Base-by-base conservation (phyloP, 2,329 filamentous ascomycete genomes). In the Cryphonectria carpinicola region DNA sequence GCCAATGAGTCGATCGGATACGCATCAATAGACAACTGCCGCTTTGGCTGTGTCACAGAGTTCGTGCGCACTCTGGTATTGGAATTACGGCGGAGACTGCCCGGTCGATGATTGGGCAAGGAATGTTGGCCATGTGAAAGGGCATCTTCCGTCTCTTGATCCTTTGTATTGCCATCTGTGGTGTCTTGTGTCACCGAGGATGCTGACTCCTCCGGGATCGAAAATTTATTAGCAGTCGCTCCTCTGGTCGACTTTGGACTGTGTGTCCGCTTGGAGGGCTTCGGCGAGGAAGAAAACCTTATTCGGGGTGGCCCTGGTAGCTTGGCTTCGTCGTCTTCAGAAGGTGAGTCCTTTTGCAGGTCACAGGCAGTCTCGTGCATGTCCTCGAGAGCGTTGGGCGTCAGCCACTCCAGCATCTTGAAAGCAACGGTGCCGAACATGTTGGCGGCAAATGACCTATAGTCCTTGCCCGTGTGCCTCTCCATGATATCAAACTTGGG, bases 361-460 rank as follows among this genome's bases (percentile, higher is more conserved):
- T 73, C 75, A 35, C 78, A 77, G 17, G 82, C 78, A 66, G 81
- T 83, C 22, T 81, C 76, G 0, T 82, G 81, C 79, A 89, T 84
- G 13, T 82, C 81, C 28, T 84, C 83, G 4, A 89, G 77, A n/a
- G 84, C 85, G 68, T 84, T 83, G 0, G 89, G 89, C 1, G 89
- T 89, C n/a, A 92, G 80, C 89, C 89, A 92, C 77, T 92, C 90
- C 4, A 92, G 76, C 88, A 92, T 92, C 75, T 89, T 91, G 78
- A 92, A 89, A 14, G 90, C 86, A 14, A 87, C 87, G 0, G 89
- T 90, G 8, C 86, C 88, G 75, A 92, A 91, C 10, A 91, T 81
- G 73, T 90, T 90, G 8, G 87, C 87, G 10, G 88, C 85, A 75
- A 90, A 89, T 0, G 88, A 89, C 7, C 88, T 82, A 74, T 89